Evolutionary conservation across 768 basidiomycete species (phyloP), one percentile per base, ranked within the genome.

Genomic region (Sarcomyxa edulis): DNA sequence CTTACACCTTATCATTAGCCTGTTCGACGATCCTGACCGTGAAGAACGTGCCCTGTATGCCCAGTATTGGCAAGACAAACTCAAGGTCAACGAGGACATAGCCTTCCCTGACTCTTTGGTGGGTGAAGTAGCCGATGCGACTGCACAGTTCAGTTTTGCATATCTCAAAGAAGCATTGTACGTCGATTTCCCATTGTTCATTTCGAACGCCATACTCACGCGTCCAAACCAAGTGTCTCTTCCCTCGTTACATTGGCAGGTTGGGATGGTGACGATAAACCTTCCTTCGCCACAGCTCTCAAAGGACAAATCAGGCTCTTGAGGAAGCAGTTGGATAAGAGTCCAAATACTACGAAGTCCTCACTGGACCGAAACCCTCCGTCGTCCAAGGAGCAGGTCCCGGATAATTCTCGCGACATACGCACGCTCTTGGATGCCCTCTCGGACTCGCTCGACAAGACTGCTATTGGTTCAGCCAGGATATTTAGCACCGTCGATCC

Each of bases 141-240:
- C 88, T 0, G 64, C 71, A 22, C 62, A 66, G 21, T 92, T 92
- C 64, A 86, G 82, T 48, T 92, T 92, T 55, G 87, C 90, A 0
- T 92, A 89, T 58, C 65, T 93, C 50, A 92, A 94, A 56, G 90
- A 92, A 59, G 86, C 78, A 3, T 92, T 92, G 89, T 92, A 54
- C 44, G 85, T 69, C 19, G 12, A 20, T 25, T n/a, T n/a, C 38
- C 14, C 18, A 20, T 22, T 40, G 21, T 10, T 37, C 34, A 21
- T 14, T 25, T 7, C 24, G 5, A n/a, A 40, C 16, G 12, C 44
- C 27, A 38, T 9, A 10, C 20, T 28, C 19, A 25, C 23, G 19
- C 7, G 14, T 25, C 7, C 27, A 5, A 6, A 2, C 39, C 9
- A 46, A 89, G 87, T 52, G 79, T 90, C 12, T 81, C 87, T 3